phyloP scores from a whole-genome alignment of 306 rosid species.

The Dryas octopetala region DNA sequence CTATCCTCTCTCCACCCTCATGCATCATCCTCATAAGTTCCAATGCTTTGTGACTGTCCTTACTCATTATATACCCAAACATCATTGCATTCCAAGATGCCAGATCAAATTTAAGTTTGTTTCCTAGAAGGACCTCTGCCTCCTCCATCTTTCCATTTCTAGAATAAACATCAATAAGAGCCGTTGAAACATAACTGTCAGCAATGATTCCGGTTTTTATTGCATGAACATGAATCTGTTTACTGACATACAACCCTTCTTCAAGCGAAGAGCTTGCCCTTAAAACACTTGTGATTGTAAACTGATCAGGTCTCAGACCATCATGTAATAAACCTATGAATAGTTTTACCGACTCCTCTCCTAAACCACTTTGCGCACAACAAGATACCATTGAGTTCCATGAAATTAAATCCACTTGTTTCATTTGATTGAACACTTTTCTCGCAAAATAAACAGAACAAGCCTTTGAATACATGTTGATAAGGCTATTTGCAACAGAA shows the following conservation, averaged over 20 bases:
- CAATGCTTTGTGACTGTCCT: conserved; percentile 49
- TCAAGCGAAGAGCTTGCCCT: conserved; percentile 64
- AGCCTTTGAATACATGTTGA: conserved; percentile 69
- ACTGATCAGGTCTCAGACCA: conserved; percentile 63
- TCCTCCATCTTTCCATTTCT: conserved; percentile 67
- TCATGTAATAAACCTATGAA: conserved; percentile 44
- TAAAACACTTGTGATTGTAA: conserved; percentile 67
- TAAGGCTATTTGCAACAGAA: conserved; percentile 60
- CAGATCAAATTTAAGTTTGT: conserved; percentile 57
- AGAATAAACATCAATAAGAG: conserved; percentile 71
- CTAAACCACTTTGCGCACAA: conserved; percentile 48
- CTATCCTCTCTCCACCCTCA: conserved; percentile 44
- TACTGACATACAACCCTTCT: conserved; percentile 42
- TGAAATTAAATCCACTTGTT: conserved; percentile 62
- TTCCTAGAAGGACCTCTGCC: conserved; percentile 51
- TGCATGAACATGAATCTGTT: conserved; percentile 63
- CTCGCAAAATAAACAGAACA: conserved; percentile 44
- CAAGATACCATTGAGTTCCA: conserved; percentile 84
- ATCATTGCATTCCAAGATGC: conserved; percentile 88
- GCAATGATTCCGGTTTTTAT: conserved; percentile 43
- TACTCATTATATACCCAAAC: conserved; percentile 55
- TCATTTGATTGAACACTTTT: conserved; percentile 49
- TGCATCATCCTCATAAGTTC: conserved; percentile 51
- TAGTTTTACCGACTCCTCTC: conserved; percentile 48
- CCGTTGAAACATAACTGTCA: conserved; percentile 67